Percentiles rank a stretch among this genome's conserved stretches.
Conservation (phyloP, 2,329 filamentous ascomycete species). For the Apiospora hydei region DNA sequence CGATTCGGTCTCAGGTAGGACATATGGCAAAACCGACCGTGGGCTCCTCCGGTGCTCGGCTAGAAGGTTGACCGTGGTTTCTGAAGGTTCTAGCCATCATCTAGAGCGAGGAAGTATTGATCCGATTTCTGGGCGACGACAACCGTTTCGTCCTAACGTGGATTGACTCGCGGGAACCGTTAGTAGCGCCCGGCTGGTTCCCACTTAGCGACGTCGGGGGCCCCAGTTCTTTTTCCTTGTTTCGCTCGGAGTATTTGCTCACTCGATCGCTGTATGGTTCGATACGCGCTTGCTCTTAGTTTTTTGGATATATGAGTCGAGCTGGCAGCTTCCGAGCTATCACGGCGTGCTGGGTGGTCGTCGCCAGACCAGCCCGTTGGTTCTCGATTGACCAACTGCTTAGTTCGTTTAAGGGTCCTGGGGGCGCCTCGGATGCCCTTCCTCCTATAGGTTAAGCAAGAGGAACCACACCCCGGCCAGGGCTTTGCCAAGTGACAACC, state of each 20-base stretch:
- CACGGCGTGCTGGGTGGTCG: background rate
- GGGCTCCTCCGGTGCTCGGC: background rate
- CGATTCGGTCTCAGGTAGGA: background rate
- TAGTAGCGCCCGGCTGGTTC: constrained; percentile 5
- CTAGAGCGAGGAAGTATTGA: constrained; percentile 10
- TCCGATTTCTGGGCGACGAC: constrained; percentile 6
- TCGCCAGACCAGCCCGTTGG: background rate
- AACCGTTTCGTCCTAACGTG: background rate
- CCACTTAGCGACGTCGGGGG: background rate
- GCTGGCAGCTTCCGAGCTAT: background rate
- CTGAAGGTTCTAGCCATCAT: background rate
- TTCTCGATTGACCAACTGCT: background rate
- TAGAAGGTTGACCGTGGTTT: background rate
- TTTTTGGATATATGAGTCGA: background rate
- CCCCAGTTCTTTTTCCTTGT: background rate
- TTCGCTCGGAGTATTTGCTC: background rate
- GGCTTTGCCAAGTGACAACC: background rate
- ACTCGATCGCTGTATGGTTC: background rate
- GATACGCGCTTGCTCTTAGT: background rate
- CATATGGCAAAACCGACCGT: background rate
- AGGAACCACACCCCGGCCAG: background rate
- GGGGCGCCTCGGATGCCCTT: background rate
- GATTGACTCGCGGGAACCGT: constrained; percentile 13
- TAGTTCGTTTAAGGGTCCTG: constrained; percentile 2
- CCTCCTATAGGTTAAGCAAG: constrained; percentile 7